phyloP scores from a whole-genome alignment of 148 eudicot species.

The Silene uniflora region DNA sequence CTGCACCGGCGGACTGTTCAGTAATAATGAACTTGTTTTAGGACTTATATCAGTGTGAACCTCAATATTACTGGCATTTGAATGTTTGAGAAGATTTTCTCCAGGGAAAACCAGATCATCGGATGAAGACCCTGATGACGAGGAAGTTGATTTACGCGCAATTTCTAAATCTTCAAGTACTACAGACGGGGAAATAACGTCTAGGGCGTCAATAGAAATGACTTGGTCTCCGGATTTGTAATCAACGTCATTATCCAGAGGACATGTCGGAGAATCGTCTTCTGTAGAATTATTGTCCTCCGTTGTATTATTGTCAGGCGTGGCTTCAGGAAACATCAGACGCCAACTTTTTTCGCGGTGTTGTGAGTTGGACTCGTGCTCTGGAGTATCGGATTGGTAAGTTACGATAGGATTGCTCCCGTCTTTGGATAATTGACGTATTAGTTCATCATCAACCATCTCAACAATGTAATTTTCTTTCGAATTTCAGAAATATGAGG shows the following conservation, averaged over 20 bases:
- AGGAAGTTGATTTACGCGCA: constrained; percentile 14
- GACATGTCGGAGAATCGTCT: not conserved
- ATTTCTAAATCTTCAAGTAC: not conserved
- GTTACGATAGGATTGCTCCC: not conserved
- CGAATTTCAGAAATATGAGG: not conserved
- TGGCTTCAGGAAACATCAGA: not conserved
- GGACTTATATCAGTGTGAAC: not conserved
- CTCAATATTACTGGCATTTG: not conserved
- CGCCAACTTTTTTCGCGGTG: not conserved
- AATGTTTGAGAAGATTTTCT: constrained; percentile 2
- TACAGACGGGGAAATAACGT: not conserved
- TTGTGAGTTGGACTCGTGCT: not conserved
- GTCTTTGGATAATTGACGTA: not conserved
- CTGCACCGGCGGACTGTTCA: constrained; percentile 38
- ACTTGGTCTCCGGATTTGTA: constrained; percentile 2
- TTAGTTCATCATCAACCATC: constrained; percentile 21
- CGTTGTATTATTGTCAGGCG: not conserved
- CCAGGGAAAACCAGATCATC: constrained; percentile 29
- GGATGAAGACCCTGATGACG: constrained; percentile 24
- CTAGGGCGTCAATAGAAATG: constrained; percentile 8
- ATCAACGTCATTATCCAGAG: not conserved
- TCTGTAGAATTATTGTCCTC: not conserved
- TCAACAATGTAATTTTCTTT: not conserved
- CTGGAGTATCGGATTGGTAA: constrained; percentile 3
- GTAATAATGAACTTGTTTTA: constrained; percentile 1